Evolutionary conservation across 129 eudicot species (phyloP), one percentile per base, ranked within the genome.

Genomic region (Flaveria trinervia): DNA sequence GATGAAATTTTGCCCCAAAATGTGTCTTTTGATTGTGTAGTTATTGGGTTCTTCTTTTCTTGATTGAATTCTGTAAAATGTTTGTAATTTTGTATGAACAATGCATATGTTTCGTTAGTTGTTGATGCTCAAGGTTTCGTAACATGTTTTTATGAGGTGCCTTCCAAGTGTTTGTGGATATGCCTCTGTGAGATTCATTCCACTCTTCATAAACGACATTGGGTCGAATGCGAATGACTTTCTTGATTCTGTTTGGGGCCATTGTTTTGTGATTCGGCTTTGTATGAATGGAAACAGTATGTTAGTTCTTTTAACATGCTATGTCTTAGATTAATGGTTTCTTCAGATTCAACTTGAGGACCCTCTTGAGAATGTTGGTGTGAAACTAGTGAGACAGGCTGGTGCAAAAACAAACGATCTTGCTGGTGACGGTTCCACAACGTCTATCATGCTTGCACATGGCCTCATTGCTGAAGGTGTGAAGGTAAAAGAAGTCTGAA

Each of bases 341-440:
- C 36, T 67, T 46, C 72, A 91, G 99, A 88, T 95, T 79, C 96
- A 88, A 75, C 82, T 95, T 66, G 99, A 91, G 72, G 99, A 95
- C 72, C 99, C 97, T 74, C 73, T 95, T 61, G 99, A 95, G 78
- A 87, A 91, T 61, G 84, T 94, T 33, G 98, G 98, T 57, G 98
- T 88, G 15, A 89, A 89, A 69, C 75, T 94, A 82, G 93, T 94
- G 67, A 89, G 97, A 67, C 96, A 91, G 77, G 99, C 99, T 62
- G 96, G 94, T 33, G 97, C 99, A 10, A 95, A 83, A 76, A 95
- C 99, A 25, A 95, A 91, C 45, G 96, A 91, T 61, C 85, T 95
- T 30, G 97, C 99, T 2, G 99, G 99, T 30, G 99, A 95, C 76
- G 99, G 99, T 45, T 87, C 90, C 70, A 89, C 97, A 16, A 91